Percentiles rank a stretch among this genome's conserved stretches.
Evolutionary conservation across 805 yeast genomes (phyloP).

Genomic region (Scheffersomyces ergatensis): DNA sequence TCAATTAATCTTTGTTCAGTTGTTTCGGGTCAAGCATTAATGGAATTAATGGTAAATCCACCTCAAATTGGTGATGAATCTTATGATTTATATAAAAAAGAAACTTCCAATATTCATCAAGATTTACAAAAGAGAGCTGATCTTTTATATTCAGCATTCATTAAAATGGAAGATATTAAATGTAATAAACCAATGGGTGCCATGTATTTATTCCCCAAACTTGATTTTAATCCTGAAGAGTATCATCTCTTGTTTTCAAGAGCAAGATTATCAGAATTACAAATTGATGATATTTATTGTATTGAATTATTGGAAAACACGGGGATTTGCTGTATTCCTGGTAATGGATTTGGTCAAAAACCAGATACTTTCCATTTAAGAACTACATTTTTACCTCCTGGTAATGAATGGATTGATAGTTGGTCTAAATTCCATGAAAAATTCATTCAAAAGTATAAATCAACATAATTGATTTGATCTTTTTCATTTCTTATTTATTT

Average conservation of each 20-base stretch:
- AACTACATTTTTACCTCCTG: slow-evolving; percentile 97
- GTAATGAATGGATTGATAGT: slow-evolving; percentile 77
- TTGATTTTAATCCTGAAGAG: slow-evolving; percentile 49
- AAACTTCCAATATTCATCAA: slow-evolving; percentile 58
- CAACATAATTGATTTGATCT: neutral
- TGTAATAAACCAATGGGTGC: slow-evolving; percentile 96
- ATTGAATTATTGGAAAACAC: slow-evolving; percentile 77
- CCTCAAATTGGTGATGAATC: slow-evolving; percentile 79
- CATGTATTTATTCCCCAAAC: slow-evolving; percentile 90
- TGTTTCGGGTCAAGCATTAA: slow-evolving; percentile 89
- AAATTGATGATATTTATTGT: slow-evolving; percentile 89
- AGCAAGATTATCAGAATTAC: slow-evolving; percentile 55
- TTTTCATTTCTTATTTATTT: too few species aligned
- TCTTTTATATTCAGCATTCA: slow-evolving; percentile 66
- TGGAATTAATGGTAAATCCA: slow-evolving; percentile 92
- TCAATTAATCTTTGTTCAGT: slow-evolving; percentile 92
- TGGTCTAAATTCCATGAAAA: slow-evolving; percentile 78
- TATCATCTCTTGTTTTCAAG: slow-evolving; percentile 55
- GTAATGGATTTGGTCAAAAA: slow-evolving; percentile 93
- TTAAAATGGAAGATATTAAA: slow-evolving; percentile 71
- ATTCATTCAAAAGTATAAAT: slow-evolving; percentile 59
- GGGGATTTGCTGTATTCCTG: slow-evolving; percentile 97
- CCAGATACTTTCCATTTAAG: slow-evolving; percentile 89
- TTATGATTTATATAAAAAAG: slow-evolving; percentile 61
- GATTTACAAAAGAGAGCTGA: slow-evolving; percentile 64